These are phyloP conservation scores for Hyphodiscus sp. DNA, from an alignment of 2,329 filamentous ascomycete species.

Conservation along the genomic window DNA sequence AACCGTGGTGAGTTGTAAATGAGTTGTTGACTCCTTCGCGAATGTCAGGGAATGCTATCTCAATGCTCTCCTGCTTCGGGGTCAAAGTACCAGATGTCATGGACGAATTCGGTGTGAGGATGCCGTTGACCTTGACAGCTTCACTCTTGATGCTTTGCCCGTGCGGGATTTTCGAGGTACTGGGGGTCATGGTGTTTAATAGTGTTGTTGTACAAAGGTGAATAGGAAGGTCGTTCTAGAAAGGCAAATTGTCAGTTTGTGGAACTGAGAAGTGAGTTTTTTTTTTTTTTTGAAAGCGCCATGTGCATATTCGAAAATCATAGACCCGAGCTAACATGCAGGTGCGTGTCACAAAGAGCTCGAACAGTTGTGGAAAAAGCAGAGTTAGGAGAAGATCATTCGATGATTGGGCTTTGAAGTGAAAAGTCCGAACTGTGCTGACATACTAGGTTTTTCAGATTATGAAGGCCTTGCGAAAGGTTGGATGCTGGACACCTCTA, in stretches of 20 bases:
- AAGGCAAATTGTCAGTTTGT: not conserved
- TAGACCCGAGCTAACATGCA: no score
- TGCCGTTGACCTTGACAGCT: constrained; percentile 5
- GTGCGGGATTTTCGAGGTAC: not conserved
- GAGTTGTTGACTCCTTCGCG: constrained; percentile 5
- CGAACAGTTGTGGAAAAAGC: no score
- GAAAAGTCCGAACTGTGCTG: no score
- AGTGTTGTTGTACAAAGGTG: not conserved
- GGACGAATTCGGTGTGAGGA: constrained; percentile 11
- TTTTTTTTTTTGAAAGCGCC: not conserved
- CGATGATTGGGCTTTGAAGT: no score
- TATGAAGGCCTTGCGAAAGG: no score
- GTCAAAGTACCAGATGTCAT: constrained; percentile 5
- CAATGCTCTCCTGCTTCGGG: not conserved
- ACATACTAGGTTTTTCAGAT: no score
- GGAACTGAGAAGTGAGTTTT: not conserved
- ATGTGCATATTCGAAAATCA: no score
- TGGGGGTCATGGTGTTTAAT: not conserved
- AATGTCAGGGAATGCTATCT: constrained; percentile 6
- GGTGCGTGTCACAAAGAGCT: no score
- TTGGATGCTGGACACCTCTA: no score
- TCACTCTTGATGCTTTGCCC: constrained; percentile 3
- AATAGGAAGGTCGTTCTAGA: not conserved
- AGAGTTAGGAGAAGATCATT: no score
- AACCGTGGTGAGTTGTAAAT: constrained; percentile 3